Base-by-base conservation (phyloP, 805 yeast genomes). In the Maudiozyma barnettii region DNA sequence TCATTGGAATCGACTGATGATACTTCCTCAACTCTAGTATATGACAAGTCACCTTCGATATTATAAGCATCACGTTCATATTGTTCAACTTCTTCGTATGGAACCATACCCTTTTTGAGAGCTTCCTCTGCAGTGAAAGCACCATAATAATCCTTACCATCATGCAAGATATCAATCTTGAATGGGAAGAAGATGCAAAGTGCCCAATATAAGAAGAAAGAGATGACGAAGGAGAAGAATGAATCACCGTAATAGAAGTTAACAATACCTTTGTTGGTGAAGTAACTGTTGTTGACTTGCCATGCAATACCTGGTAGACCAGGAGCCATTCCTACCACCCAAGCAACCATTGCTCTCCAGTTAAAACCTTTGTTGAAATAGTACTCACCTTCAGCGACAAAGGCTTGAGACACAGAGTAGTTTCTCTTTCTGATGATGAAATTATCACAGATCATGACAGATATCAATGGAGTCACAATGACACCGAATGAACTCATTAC, bases 241-340 rank as follows among this genome's bases (percentile, higher is more conserved):
- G 70, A 63, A 47, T 71, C 73, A 45, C 74, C 76, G 45, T 69
- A 61, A 55, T 66, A 75, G 54, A 66, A 72, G 48, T 71, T 67
- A 7, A 62, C 58, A 14, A 69, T 63, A n/a, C 78, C 78, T 4
- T 42, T 51, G 29, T 60, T 52, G 18, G 50, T 39, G 49, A 65
- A 60, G 26, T 54, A 56, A 20, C 49, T 42, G n/a, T 61, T 50
- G 44, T 58, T 67, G 41, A 61, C 63, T 55, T 53, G 65, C 70
- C 55, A 67, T 52, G 63, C 68, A 52, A 59, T 65, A 33, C 81
- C 81, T 3, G 81, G 81, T 22, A 76, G 48, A 19, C 76, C 76
- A 16, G 78, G 79, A 10, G 71, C 67, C 57, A 69, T 63, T 30
- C 73, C 72, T 5, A 60, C 51, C 4, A 58, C 48, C 61, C 64